Conservation (phyloP, 176 grass and related monocot genomes). For the Aegilops speltoides region DNA sequence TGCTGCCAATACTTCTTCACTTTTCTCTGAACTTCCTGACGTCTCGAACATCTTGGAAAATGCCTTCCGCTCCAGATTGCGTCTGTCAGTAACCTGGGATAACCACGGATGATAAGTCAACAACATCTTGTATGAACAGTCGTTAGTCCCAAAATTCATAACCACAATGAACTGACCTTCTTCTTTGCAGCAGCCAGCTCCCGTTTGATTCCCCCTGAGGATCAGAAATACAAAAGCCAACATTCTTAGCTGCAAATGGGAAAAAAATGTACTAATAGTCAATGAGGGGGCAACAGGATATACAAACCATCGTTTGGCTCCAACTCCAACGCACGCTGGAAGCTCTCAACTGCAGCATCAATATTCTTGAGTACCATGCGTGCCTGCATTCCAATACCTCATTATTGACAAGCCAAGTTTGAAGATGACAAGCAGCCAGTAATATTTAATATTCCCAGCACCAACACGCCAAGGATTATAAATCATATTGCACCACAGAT, state of each 20-base stretch:
- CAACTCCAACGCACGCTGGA: slow-evolving; percentile 77
- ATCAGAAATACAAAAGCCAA: slow-evolving; percentile 31
- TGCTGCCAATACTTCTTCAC: slow-evolving; percentile 35
- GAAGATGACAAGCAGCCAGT: neutral
- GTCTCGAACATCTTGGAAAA: slow-evolving; percentile 87
- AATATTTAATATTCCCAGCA: slow-evolving; percentile 11
- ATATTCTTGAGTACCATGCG: slow-evolving; percentile 79
- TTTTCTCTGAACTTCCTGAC: slow-evolving; percentile 61
- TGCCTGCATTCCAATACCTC: slow-evolving; percentile 52
- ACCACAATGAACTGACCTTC: slow-evolving; percentile 53
- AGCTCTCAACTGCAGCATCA: slow-evolving; percentile 89
- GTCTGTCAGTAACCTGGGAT: slow-evolving; percentile 66
- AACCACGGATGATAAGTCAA: slow-evolving; percentile 6
- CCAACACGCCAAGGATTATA: slow-evolving; percentile 18
- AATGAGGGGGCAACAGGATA: slow-evolving; percentile 7
- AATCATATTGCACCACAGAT: neutral
- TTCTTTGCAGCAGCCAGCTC: slow-evolving; percentile 88
- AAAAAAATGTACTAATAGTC: neutral
- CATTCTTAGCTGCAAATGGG: neutral
- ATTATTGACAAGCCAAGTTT: neutral
- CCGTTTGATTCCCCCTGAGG: slow-evolving; percentile 73
- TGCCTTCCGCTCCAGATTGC: slow-evolving; percentile 72
- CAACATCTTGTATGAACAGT: neutral
- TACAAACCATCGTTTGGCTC: slow-evolving; percentile 91
- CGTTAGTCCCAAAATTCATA: neutral